Evolutionary conservation across 1,284 basidiomycete genomes (phyloP), one percentile per base, ranked within the genome.

Genomic region (Macrocystidia cucumis): DNA sequence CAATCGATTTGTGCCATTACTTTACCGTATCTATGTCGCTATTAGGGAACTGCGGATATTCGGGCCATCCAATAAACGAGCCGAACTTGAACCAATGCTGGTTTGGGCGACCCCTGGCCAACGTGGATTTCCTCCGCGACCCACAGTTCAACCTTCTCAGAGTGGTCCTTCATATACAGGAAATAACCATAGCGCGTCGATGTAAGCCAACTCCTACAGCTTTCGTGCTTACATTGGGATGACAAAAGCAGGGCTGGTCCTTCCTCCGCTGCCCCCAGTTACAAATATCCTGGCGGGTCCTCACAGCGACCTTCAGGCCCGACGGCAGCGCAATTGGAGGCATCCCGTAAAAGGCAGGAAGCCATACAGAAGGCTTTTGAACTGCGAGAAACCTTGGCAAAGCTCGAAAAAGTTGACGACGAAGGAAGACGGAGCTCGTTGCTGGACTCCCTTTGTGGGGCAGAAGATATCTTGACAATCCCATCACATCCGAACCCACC

Each of bases 371-470:
- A 73, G 46, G 84, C 85, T 0, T 59, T 63, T 2, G 82, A 87
- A 48, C 70, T 91, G 17, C 67, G 57, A 28, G 60, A 74, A 37
- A 77, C 86, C 56, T 55, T 91, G 12, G 69, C 63, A 33, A 73
- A 59, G 11, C 61, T 91, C 6, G 83, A 85, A 52, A 85, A 79
- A 51, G 80, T 90, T 2, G 73, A 84, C 44, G 80, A 87, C 43
- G 84, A 88, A 49, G 68, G 66, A n/a, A 67, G 83, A 21, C 70
- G 84, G n/a, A 60, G 62, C 36, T 79, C 78, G 3, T 54, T 88
- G 21, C 61, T 88, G 2, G 84, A 88, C 51, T 69, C 66, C 1
- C 52, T 88, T 12, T 80, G 78, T 46, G 65, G 72, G n/a, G 67
- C 64, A 0, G 76, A 81, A 27, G 81, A 86, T 49, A 63, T 91